Evolutionary conservation across 2,329 filamentous ascomycete genomes (phyloP), one percentile per base, ranked within the genome.

Genomic region (Cryphonectria naterciae): DNA sequence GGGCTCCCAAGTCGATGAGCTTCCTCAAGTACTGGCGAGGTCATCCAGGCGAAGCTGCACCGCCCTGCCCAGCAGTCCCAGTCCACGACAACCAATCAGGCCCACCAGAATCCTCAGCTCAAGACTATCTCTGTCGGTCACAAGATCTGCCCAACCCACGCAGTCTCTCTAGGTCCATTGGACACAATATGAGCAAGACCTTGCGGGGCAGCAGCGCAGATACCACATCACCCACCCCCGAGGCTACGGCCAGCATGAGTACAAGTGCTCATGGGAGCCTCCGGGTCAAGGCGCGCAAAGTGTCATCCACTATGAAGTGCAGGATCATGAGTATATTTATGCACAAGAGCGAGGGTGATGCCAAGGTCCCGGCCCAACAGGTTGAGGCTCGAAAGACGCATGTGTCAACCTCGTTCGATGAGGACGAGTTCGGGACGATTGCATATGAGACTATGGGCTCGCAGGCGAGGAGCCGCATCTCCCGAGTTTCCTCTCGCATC

Each of bases 261-360:
- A 10, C 70, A 6, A 56, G 72, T 2, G 81, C 79, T 52, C 76
- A 81, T 28, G 77, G 77, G 5, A 79, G 79, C 4, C 74, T 90
- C 39, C 84, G 83, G 62, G 80, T 81, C 41, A 89, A 86, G 66
- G 87, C 88, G 15, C 85, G 91, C 35, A 89, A 88, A 43, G 87
- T 89, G 19, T 93, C 91, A 0, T 85, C 83, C 22, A 87, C 86
- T 0, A 76, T 94, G 54, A 91, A 86, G 75, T 85, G 83, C 64
- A 92, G 85, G 70, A 75, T 94, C 71, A 91, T 86, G 77, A 85
- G 80, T 52, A 81, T 91, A 0, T 89, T 92, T 73, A 82, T 82
- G 10, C 81, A 79, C 76, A 79, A 70, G 62, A 81, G 82, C 0
- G 78, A 80, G 6, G 79, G 79, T 28, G 76, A 78, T 1, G 72